These are phyloP conservation scores for Samsoniella hepiali DNA, from an alignment of 2,329 filamentous ascomycete genomes.

Conservation along the genomic window DNA sequence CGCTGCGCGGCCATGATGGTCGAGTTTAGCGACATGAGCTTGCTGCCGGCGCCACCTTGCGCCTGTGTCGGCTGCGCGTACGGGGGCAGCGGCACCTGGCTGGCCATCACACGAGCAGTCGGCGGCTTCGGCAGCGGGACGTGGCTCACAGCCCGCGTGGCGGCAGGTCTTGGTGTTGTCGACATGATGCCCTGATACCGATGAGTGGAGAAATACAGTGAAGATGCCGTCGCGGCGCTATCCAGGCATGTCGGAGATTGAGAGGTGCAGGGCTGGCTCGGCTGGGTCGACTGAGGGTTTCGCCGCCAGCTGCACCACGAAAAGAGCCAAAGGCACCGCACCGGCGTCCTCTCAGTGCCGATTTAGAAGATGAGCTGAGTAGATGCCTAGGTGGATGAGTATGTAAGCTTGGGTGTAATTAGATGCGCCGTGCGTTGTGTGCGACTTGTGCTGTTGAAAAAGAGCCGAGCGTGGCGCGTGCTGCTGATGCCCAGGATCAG, in stretches of 20 bases:
- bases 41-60: not conserved
- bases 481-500: not conserved
- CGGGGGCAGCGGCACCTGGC: slow-evolving; percentile 1
- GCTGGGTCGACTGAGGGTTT: not conserved
- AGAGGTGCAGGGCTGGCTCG: not conserved
- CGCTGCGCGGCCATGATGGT: slow-evolving; percentile 30
- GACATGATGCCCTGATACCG: not conserved
- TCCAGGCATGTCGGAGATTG: not conserved
- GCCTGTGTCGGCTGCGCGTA: not conserved
- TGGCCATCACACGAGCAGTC: not conserved
- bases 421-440: not conserved
- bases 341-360: too few species aligned
- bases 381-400: not conserved
- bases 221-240: not conserved
- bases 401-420: not conserved
- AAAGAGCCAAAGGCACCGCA: too few species aligned
- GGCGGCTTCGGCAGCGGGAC: not conserved
- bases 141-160: not conserved
- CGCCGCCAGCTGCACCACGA: not conserved
- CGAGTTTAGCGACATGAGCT: slow-evolving; percentile 15
- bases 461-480: not conserved
- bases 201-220: too few species aligned
- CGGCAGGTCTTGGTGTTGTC: not conserved
- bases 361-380: too few species aligned
- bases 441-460: not conserved